phyloP scores from a whole-genome alignment of 306 rosid species.

The Vachellia collinsii region DNA sequence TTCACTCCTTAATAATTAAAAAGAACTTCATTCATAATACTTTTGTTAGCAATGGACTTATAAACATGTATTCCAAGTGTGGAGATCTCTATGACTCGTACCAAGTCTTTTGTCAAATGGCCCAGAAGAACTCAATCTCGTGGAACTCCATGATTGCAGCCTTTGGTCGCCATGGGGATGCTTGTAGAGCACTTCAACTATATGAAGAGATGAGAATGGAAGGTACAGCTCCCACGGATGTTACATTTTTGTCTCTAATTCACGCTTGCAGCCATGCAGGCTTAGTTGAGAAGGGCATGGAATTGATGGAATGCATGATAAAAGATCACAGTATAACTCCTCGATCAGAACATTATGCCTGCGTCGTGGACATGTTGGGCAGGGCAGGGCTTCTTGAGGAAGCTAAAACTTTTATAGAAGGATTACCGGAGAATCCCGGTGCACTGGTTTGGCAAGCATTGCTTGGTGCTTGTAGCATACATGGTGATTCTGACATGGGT shows the following conservation, averaged over 20 bases:
- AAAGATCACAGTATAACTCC: constrained; percentile 68
- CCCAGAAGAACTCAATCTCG: constrained; percentile 63
- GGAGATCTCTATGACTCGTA: constrained; percentile 69
- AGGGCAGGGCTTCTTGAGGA: constrained; percentile 76
- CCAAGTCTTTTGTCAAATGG: constrained; percentile 58
- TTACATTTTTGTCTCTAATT: constrained; percentile 82
- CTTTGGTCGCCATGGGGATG: constrained; percentile 85
- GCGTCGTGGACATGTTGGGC: constrained; percentile 94
- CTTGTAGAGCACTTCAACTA: constrained; percentile 59
- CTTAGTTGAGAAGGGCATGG: constrained; percentile 76
- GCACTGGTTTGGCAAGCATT: constrained; percentile 83
- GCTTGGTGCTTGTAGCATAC: constrained; percentile 86
- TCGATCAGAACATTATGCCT: constrained; percentile 74
- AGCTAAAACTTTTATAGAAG: constrained; percentile 64
- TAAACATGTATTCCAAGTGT: constrained; percentile 91
- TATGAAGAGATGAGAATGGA: constrained; percentile 65
- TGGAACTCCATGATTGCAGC: constrained; percentile 94
- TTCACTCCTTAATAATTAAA: constrained; percentile 64
- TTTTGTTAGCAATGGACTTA: constrained; percentile 78
- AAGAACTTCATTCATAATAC: constrained; percentile 63
- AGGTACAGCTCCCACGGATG: constrained; percentile 60
- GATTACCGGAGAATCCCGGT: constrained; percentile 60
- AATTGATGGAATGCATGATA: constrained; percentile 67
- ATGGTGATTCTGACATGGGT: constrained; percentile 69
- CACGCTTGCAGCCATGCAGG: constrained; percentile 93